A percentile compares a stretch with the other conserved stretches of the same genome.
Evolutionary conservation across 2,329 filamentous ascomycete species (phyloP).

Genomic region (Canariomyces notabilis): DNA sequence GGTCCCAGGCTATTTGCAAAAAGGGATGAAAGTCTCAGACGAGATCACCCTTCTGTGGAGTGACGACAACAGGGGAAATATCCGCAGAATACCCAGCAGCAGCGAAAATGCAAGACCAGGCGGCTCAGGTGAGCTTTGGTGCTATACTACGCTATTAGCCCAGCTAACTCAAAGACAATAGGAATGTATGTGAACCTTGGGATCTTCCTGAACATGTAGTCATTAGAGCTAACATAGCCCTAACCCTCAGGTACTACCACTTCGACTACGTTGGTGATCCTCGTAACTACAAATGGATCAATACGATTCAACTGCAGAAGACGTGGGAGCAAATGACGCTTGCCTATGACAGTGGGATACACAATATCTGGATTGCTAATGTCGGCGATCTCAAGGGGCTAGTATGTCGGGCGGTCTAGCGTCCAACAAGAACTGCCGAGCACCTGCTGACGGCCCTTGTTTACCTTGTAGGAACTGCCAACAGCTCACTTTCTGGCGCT

Average conservation of each 20-base stretch:
- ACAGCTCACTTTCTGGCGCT: constrained; percentile 51
- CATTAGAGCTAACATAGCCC: too few species aligned
- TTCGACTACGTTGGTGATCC: constrained; percentile 54
- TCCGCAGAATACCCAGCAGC: constrained; percentile 50
- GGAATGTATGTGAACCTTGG: too few species aligned
- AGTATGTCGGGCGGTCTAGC: constrained; percentile 12
- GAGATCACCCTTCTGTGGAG: constrained; percentile 59
- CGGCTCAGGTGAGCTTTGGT: too few species aligned
- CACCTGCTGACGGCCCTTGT: too few species aligned
- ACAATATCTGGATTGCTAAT: constrained; percentile 58
- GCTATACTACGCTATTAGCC: too few species aligned
- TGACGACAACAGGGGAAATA: constrained; percentile 60
- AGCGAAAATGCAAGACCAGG: constrained; percentile 50
- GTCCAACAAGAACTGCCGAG: too few species aligned
- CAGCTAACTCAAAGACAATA: too few species aligned
- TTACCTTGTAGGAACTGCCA: constrained; percentile 45
- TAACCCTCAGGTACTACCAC: constrained; percentile 55
- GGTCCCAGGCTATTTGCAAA: constrained; percentile 53
- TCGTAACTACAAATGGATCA: constrained; percentile 59
- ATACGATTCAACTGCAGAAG: constrained; percentile 61
- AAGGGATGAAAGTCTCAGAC: constrained; percentile 54
- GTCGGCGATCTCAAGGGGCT: constrained; percentile 59
- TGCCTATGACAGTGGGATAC: constrained; percentile 49
- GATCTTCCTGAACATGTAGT: too few species aligned
- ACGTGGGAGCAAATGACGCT: constrained; percentile 62